These are phyloP conservation scores for Ophiosphaerella korrae DNA, from an alignment of 2,329 filamentous ascomycete genomes.

Conservation along the genomic window DNA sequence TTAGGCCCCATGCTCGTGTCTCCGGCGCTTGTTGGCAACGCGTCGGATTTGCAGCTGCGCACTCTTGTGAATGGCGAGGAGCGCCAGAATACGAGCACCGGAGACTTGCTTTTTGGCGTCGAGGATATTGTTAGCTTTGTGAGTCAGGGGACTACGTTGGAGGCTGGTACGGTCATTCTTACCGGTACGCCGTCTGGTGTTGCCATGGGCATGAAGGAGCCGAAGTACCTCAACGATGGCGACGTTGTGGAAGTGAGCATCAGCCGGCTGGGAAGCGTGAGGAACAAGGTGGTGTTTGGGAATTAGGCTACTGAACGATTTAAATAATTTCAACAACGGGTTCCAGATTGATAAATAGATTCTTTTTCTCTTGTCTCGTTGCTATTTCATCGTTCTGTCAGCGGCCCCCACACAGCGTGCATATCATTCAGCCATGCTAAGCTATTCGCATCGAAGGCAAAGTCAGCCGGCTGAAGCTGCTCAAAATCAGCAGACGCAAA, in stretches of 20 bases:
- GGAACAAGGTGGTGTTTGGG: slow-evolving; percentile 48
- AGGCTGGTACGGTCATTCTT: slow-evolving; percentile 51
- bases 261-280: slow-evolving; percentile 44
- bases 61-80: slow-evolving; percentile 52
- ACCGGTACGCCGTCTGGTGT: slow-evolving; percentile 53
- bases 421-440: not conserved
- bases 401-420: not conserved
- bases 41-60: slow-evolving; percentile 44
- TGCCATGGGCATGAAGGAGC: slow-evolving; percentile 48
- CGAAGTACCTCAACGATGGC: slow-evolving; percentile 43
- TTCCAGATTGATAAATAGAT: not conserved
- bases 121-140: slow-evolving; percentile 50
- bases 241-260: slow-evolving; percentile 50
- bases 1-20: slow-evolving; percentile 55
- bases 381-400: not conserved
- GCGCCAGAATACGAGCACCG: slow-evolving; percentile 45
- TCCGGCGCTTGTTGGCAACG: slow-evolving; percentile 45
- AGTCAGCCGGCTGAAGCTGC: not conserved
- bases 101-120: slow-evolving; percentile 52
- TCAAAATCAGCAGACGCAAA: not conserved
- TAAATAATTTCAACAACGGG: not conserved
- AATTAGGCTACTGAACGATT: not conserved
- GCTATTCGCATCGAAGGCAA: not conserved
- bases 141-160: slow-evolving; percentile 46
- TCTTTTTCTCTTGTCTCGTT: not conserved